A percentile compares a stretch with the other conserved stretches of the same genome.
Conservation (phyloP, 1,139 yeast species). For the Geotrichum phurueaensis region DNA sequence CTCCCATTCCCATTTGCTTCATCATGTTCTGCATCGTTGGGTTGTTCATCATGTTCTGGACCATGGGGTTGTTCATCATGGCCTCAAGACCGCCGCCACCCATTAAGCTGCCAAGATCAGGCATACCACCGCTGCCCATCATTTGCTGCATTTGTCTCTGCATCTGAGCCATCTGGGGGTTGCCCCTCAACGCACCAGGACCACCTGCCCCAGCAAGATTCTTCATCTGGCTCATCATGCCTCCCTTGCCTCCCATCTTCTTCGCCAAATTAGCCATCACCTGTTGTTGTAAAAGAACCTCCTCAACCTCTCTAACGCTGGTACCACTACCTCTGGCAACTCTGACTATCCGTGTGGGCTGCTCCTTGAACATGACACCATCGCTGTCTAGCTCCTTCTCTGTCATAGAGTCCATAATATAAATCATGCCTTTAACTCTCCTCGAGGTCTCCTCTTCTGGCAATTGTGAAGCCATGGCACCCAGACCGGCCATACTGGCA, state of each 20-base stretch:
- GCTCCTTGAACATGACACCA: conserved; percentile 70
- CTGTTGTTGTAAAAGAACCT: conserved; percentile 83
- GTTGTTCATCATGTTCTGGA: conserved; percentile 53
- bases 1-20: conserved; percentile 55
- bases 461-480: conserved; percentile 75
- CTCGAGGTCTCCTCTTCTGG: conserved; percentile 79
- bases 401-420: conserved; percentile 94
- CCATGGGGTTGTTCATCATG: conserved; percentile 39
- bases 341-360: conserved; percentile 81
- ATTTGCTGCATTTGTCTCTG: conserved; percentile 36
- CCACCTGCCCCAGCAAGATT: conserved; percentile 33
- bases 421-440: conserved; percentile 81
- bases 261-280: conserved; percentile 94
- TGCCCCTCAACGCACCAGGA: conserved; percentile 23
- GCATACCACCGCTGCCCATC: conserved; percentile 39
- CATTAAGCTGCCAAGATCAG: conserved; percentile 32
- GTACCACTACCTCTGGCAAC: conserved; percentile 98
- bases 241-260: conserved; percentile 52
- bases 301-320: conserved; percentile 86
- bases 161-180: conserved; percentile 37
- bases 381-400: conserved; percentile 85
- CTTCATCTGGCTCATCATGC: conserved; percentile 39
- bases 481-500: conserved; percentile 86
- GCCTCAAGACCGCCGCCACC: conserved; percentile 39
- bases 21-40: conserved; percentile 77